Conservation (phyloP, 345 rosid species). For the Ceriops decandra region DNA sequence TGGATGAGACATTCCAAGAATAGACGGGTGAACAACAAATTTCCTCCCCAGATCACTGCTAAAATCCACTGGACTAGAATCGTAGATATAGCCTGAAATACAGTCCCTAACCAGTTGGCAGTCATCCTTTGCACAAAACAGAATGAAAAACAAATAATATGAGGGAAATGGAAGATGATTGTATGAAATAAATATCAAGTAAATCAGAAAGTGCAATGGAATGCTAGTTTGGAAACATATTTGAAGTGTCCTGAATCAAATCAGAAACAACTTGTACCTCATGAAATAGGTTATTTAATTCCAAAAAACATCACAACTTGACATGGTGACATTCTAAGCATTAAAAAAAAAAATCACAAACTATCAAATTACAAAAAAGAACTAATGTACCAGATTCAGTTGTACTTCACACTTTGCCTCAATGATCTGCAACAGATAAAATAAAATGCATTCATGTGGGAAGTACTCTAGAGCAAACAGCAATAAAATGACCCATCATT, state of each 20-base stretch:
- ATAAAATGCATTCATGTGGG: not conserved
- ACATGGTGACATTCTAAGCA: not conserved
- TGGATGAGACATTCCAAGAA: slow-evolving; percentile 61
- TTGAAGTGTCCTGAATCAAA: too few relatives aligned
- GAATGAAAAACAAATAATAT: too few relatives aligned
- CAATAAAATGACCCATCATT: not conserved
- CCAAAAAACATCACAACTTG: not conserved
- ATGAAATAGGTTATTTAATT: not conserved
- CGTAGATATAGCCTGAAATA: slow-evolving; percentile 71
- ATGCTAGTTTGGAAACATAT: too few relatives aligned
- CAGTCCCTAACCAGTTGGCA: slow-evolving; percentile 63
- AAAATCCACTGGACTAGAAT: slow-evolving; percentile 87
- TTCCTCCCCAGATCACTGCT: slow-evolving; percentile 70
- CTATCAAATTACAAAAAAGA: not conserved
- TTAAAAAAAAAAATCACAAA: not conserved
- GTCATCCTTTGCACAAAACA: slow-evolving; percentile 54
- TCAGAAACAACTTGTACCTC: too few relatives aligned
- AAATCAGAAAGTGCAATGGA: too few relatives aligned
- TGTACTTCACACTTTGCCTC: slow-evolving; percentile 53
- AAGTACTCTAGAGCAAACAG: not conserved
- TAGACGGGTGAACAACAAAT: slow-evolving; percentile 71
- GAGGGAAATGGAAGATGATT: too few relatives aligned
- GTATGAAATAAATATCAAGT: too few relatives aligned
- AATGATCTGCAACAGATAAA: slow-evolving; percentile 53
- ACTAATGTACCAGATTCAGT: slow-evolving; percentile 44